Percentiles rank a stretch among this genome's conserved stretches.
Evolutionary conservation across 1,284 basidiomycete species (phyloP).

Genomic region (Apiotrichum gamsii): DNA sequence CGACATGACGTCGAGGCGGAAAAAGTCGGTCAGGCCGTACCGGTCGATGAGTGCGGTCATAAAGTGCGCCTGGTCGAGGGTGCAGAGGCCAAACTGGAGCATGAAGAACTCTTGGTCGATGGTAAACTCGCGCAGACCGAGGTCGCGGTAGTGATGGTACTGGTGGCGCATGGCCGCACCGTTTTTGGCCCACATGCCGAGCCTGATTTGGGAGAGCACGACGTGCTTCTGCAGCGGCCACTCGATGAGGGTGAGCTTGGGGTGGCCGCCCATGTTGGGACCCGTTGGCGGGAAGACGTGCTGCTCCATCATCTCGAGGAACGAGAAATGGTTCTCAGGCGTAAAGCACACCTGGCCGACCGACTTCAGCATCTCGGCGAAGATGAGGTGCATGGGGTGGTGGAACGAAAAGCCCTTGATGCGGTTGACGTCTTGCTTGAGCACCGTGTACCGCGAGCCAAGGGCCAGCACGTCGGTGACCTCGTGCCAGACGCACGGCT

Average conservation of each 20-base stretch:
- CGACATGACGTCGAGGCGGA: conserved; percentile 53
- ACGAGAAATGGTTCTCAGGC: neutral
- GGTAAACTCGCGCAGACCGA: conserved; percentile 88
- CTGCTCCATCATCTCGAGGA: conserved; percentile 18
- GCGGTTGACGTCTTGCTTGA: conserved; percentile 65
- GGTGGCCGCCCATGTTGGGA: conserved; percentile 5
- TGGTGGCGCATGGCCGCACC: conserved; percentile 93
- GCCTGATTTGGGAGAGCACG: conserved; percentile 83
- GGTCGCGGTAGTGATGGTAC: conserved; percentile 93
- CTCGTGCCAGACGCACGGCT: conserved; percentile 57
- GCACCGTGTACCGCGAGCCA: conserved; percentile 39
- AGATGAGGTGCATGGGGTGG: conserved; percentile 85
- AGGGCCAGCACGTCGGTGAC: conserved; percentile 23
- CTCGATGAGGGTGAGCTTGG: conserved; percentile 60
- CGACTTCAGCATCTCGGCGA: conserved; percentile 78
- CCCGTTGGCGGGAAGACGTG: conserved; percentile 13
- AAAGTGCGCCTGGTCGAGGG: conserved; percentile 72
- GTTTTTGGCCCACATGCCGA: conserved; percentile 95
- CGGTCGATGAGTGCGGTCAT: conserved; percentile 83
- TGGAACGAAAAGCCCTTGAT: conserved; percentile 59
- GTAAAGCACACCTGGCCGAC: conserved; percentile 14
- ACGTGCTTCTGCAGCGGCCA: conserved; percentile 65
- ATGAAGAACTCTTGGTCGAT: conserved; percentile 96
- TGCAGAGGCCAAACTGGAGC: conserved; percentile 73
- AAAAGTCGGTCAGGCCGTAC: conserved; percentile 74